phyloP scores from a whole-genome alignment of 768 basidiomycete genomes.

The Russula compacta region DNA sequence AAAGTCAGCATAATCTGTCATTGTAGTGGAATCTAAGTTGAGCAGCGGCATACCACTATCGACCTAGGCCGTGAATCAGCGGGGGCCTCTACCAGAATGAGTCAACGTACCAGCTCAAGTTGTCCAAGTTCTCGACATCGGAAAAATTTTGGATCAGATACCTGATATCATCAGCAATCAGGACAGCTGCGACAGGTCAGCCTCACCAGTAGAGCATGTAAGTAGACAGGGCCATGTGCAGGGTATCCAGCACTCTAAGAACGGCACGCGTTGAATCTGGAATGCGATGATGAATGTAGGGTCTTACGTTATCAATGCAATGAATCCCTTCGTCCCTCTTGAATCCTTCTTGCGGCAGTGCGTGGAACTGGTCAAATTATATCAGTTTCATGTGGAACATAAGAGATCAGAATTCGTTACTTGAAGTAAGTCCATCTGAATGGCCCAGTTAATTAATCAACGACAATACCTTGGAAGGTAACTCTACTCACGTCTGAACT shows the following conservation, averaged over 20 bases:
- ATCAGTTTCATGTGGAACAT: not conserved
- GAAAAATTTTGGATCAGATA: constrained; percentile 39
- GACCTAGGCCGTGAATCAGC: constrained; percentile 9
- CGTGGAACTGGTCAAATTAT: not conserved
- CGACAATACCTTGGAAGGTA: not conserved
- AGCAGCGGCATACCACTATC: constrained; percentile 19
- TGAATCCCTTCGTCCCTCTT: not conserved
- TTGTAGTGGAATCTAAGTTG: constrained; percentile 20
- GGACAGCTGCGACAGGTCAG: not conserved
- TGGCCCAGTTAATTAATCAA: not conserved
- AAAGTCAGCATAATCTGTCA: not conserved
- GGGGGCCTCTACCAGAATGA: not conserved
- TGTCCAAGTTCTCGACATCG: too few species aligned
- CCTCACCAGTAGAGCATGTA: constrained; percentile 39
- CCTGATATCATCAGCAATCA: constrained; percentile 24
- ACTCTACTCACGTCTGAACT: constrained; percentile 1
- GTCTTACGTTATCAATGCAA: not conserved
- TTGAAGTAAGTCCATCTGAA: not conserved
- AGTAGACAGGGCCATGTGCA: constrained; percentile 37
- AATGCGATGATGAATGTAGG: too few species aligned
- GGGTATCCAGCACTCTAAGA: constrained; percentile 34
- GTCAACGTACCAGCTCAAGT: constrained; percentile 33
- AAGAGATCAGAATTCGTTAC: not conserved
- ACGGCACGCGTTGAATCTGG: not conserved
- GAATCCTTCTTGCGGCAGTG: not conserved